Evolutionary conservation across 2,329 filamentous ascomycete genomes (phyloP), one percentile per base, ranked within the genome.

Genomic region (Ciborinia camelliae): DNA sequence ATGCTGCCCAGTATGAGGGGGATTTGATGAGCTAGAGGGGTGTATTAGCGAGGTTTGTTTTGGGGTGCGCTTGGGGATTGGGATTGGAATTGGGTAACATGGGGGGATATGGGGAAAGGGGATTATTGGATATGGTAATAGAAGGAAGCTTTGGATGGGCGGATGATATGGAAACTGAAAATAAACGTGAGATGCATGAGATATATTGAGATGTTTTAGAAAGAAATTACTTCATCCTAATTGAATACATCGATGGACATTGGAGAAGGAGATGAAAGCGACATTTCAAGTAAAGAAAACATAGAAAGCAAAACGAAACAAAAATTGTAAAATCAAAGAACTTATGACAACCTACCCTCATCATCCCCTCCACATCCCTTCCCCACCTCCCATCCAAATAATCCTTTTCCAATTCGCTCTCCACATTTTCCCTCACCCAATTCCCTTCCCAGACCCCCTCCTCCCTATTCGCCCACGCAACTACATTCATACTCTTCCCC

Each of bases 401-500:
- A 35, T 58, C 54, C n/a, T 14, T 58, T 20, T 23, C 26, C 20
- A 58, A 32, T 28, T 58, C 54, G 12, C 10, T 12, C 12, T n/a
- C 39, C 20, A 58, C 54, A 58, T 47, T 47, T 7, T 58, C 54
- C n/a, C 28, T 58, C 28, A 58, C 54, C 54, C 54, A 58, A 52
- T 12, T 32, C 4, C 54, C 54, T 20, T 74, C 70, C 78, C 77
- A 80, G 32, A 71, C 72, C 14, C 70, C 71, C 41, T 76, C 74
- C 9, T 62, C 45, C 48, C 75, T 73, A 48, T 64, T 68, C 35
- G 64, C 65, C 58, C 73, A 74, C 2, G 73, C 72, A 51, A 74
- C 73, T 3, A 84, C 78, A 71, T 89, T 89, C 75, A 89, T 81
- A 4, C 81, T 78, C 14, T 79, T 77, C 12, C 81, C 81, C 15